Conservation (phyloP, 257 asterid genomes). For the Knoxia roxburghii region DNA sequence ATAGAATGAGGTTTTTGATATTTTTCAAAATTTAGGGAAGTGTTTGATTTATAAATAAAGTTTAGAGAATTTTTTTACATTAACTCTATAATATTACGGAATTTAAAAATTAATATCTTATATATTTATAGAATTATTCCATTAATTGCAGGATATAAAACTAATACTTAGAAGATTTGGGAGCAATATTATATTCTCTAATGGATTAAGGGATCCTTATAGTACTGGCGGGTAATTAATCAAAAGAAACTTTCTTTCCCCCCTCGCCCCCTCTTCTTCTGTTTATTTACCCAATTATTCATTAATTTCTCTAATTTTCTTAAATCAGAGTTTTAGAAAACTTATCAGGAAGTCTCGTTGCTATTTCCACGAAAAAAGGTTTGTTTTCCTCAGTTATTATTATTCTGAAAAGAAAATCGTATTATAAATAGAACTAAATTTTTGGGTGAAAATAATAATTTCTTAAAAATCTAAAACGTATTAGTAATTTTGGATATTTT, state of each 20-base stretch:
- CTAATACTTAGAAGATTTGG: conserved; percentile 28
- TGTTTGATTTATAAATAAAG: too few species aligned
- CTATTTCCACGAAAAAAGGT: conserved; percentile 49
- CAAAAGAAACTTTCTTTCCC: background rate
- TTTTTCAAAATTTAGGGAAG: too few species aligned
- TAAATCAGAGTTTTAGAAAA: conserved; percentile 36
- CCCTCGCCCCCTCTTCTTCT: background rate
- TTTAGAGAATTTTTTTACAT: too few species aligned
- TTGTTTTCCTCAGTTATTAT: background rate
- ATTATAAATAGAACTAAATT: too few species aligned
- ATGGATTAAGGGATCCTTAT: conserved; percentile 41
- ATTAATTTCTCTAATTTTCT: background rate
- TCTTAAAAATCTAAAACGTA: too few species aligned
- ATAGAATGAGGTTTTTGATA: too few species aligned
- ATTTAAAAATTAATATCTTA: too few species aligned
- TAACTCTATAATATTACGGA: too few species aligned
- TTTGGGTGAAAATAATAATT: too few species aligned
- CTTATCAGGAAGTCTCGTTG: conserved; percentile 40
- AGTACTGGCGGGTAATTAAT: conserved; percentile 39
- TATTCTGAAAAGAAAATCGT: too few species aligned
- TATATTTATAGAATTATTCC: too few species aligned
- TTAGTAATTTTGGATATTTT: too few species aligned
- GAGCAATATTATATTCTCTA: conserved; percentile 45
- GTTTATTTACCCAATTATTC: background rate
- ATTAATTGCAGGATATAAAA: conserved; percentile 34